phyloP scores from a whole-genome alignment of 805 yeast species.

The Candida hispaniensis region DNA sequence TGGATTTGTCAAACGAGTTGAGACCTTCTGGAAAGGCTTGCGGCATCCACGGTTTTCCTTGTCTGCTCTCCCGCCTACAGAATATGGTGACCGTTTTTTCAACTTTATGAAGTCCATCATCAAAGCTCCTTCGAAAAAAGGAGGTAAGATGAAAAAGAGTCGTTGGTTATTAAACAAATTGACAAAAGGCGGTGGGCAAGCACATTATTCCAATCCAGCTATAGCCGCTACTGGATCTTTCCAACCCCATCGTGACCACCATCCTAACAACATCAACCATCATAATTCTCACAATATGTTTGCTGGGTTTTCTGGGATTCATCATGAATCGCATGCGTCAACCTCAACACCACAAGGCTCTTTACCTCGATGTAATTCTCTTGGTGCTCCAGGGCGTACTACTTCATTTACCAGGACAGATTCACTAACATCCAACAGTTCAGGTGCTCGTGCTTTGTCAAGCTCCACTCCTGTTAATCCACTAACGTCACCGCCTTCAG shows the following conservation, averaged over 20 bases:
- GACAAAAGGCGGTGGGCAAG: conserved; percentile 6
- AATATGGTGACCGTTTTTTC: conserved; percentile 80
- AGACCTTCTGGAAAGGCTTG: conserved; percentile 53
- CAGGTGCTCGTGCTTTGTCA: too few relatives aligned
- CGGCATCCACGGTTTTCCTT: conserved; percentile 34
- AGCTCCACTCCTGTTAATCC: too few relatives aligned
- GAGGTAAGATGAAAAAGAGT: conserved; percentile 1
- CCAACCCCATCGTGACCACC: conserved; percentile 13
- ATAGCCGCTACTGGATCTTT: conserved; percentile 4
- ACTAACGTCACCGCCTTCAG: too few relatives aligned
- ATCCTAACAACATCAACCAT: conserved; percentile 12
- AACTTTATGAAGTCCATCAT: conserved; percentile 34
- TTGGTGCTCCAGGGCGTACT: conserved; percentile 13
- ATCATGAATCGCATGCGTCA: conserved; percentile 13
- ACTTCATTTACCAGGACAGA: conserved; percentile 10
- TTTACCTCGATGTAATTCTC: conserved; percentile 13
- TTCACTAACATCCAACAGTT: too few relatives aligned
- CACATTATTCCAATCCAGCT: conserved; percentile 4
- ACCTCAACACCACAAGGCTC: conserved; percentile 1
- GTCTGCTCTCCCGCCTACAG: conserved; percentile 83
- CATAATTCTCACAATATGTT: too few relatives aligned
- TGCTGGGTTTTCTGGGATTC: conserved; percentile 13
- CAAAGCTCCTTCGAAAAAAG: conserved; percentile 11
- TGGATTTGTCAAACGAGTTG: conserved; percentile 54
- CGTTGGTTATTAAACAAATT: conserved; percentile 9